phyloP scores from a whole-genome alignment of 768 basidiomycete genomes.

The Mycena kentingensis region DNA sequence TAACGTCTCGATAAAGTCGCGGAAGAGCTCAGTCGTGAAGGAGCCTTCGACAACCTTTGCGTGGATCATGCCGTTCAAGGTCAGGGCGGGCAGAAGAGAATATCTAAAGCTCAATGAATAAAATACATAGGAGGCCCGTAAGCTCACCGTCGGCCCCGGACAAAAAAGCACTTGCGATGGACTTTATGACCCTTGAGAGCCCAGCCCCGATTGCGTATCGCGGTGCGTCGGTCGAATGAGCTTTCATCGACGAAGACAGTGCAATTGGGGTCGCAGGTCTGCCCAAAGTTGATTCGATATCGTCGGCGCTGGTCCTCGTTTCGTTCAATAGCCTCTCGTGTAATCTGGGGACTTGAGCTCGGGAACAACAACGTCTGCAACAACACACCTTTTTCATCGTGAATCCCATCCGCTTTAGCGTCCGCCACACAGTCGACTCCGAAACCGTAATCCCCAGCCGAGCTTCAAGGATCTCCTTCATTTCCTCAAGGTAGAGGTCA shows the following conservation, averaged over 20 bases:
- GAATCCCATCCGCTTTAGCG: constrained; percentile 18
- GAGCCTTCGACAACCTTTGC: constrained; percentile 26
- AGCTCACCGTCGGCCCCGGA: constrained; percentile 24
- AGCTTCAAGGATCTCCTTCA: constrained; percentile 22
- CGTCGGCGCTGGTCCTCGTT: not conserved
- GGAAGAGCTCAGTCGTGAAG: constrained; percentile 26
- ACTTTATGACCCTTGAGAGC: constrained; percentile 19
- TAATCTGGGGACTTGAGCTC: too few relatives aligned
- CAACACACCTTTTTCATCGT: constrained; percentile 26
- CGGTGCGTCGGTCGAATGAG: constrained; percentile 23
- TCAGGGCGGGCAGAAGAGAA: constrained; percentile 36
- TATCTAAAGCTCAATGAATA: constrained; percentile 15
- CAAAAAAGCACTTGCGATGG: constrained; percentile 23
- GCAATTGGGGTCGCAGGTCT: not conserved
- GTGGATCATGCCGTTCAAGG: too few relatives aligned
- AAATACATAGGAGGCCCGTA: not conserved
- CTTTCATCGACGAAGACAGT: constrained; percentile 33
- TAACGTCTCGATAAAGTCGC: constrained; percentile 27
- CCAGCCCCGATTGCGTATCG: constrained; percentile 23
- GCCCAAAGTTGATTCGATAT: not conserved
- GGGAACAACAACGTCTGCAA: too few relatives aligned
- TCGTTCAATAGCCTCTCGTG: not conserved
- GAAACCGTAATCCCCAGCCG: constrained; percentile 18
- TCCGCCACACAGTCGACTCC: constrained; percentile 13
- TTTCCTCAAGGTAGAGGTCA: constrained; percentile 25